Conservation (phyloP, 164 flowering plant genomes). For the Annona squamosa region DNA sequence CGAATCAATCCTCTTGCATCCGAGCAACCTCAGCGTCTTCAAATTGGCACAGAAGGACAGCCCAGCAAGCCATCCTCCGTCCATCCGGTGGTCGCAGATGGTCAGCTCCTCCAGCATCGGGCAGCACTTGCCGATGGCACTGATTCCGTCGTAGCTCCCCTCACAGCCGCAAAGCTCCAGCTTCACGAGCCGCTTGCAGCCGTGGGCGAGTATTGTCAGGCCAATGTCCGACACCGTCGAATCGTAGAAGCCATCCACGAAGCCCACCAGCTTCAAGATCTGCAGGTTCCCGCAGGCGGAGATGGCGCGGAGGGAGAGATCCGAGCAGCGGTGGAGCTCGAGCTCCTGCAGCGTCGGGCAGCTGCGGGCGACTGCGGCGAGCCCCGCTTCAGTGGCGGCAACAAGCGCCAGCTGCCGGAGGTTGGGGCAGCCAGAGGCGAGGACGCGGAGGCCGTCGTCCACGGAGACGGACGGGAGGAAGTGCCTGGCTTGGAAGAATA, state of each 20-base stretch:
- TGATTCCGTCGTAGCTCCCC: conserved; percentile 92
- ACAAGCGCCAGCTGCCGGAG: conserved; percentile 54
- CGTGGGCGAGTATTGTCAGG: conserved; percentile 82
- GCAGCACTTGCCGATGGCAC: conserved; percentile 87
- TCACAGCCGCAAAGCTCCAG: conserved; percentile 84
- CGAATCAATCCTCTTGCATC: conserved; percentile 63
- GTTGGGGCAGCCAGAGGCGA: conserved; percentile 67
- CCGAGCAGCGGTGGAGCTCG: conserved; percentile 73
- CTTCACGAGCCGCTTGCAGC: conserved; percentile 78
- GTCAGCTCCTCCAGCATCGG: conserved; percentile 84
- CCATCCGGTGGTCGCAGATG: conserved; percentile 67
- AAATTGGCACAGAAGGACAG: conserved; percentile 69
- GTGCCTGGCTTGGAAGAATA: conserved; percentile 22
- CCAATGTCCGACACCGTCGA: conserved; percentile 75
- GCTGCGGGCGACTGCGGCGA: conserved; percentile 57
- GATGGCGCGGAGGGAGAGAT: conserved; percentile 53
- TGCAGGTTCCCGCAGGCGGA: conserved; percentile 68
- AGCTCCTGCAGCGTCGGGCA: conserved; percentile 75
- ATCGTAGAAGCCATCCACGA: conserved; percentile 51
- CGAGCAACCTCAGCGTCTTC: conserved; percentile 68
- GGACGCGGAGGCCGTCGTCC: conserved; percentile 47
- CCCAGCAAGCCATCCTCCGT: conserved; percentile 82
- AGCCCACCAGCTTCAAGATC: conserved; percentile 60
- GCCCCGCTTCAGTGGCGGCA: conserved; percentile 52
- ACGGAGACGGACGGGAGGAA: conserved; percentile 29